phyloP scores from a whole-genome alignment of 192 early-diverging fungal species.

The Coemansia sp. region DNA sequence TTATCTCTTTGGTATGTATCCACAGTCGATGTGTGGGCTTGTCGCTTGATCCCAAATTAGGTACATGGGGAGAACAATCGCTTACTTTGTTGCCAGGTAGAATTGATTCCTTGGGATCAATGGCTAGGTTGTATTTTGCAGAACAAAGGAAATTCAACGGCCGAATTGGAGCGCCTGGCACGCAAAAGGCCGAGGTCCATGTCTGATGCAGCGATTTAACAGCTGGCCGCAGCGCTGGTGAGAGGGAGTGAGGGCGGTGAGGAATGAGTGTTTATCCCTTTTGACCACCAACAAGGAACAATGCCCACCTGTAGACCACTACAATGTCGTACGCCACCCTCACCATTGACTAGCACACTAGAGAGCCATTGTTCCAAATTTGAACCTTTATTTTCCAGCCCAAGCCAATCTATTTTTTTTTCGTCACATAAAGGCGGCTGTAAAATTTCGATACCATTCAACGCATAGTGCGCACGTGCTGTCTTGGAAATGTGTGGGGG shows the following conservation, averaged over 20 bases:
- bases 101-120: neutral
- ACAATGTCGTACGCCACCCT: slow-evolving; percentile 1
- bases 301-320: neutral
- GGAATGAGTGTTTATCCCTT: slow-evolving; percentile 4
- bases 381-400: neutral
- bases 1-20: slow-evolving; percentile 3
- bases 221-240: neutral
- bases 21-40: neutral
- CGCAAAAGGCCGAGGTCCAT: neutral
- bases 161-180: neutral
- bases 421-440: neutral
- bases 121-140: neutral
- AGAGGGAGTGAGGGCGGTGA: neutral
- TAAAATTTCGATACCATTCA: neutral
- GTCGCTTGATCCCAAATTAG: slow-evolving; percentile 20
- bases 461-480: neutral
- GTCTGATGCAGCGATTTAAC: neutral
- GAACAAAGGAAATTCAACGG: neutral
- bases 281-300: neutral
- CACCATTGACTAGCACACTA: neutral
- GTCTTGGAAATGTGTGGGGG: neutral
- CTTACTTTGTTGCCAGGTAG: neutral
- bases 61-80: slow-evolving; percentile 20
- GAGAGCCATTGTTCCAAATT: neutral
- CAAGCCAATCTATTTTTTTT: neutral